Evolutionary conservation across 257 asterid genomes (phyloP).

Genomic region (Prunella vulgaris): DNA sequence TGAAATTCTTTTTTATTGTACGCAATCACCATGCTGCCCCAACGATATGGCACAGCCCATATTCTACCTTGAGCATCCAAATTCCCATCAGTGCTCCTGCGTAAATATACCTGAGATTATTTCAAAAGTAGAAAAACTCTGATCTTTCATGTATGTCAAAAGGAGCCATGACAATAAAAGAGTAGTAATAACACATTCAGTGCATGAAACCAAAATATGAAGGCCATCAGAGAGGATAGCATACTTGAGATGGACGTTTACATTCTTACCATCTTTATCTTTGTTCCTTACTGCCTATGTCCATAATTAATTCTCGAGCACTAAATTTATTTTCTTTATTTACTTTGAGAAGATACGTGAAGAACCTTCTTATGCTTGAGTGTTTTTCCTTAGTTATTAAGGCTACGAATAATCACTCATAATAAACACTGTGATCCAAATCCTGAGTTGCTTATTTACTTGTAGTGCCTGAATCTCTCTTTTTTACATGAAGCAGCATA

Average conservation of each 20-base stretch:
- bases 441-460: not conserved
- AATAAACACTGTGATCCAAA: not conserved
- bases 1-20: slow-evolving; percentile 69
- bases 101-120: slow-evolving; percentile 93
- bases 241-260: not conserved
- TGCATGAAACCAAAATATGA: not conserved
- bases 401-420: not conserved
- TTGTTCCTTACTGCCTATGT: not conserved
- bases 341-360: slow-evolving; percentile 6
- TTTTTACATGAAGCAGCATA: slow-evolving; percentile 8
- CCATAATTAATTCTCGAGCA: not conserved
- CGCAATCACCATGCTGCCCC: slow-evolving; percentile 97
- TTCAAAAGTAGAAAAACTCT: slow-evolving; percentile 38
- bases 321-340: not conserved
- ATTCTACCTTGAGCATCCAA: slow-evolving; percentile 64
- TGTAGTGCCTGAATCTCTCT: not conserved
- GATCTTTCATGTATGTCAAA: slow-evolving; percentile 27
- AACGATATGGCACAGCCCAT: slow-evolving; percentile 93
- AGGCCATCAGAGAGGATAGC: not conserved
- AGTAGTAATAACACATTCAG: not conserved
- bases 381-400: not conserved
- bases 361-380: not conserved
- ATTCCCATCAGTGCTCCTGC: slow-evolving; percentile 86
- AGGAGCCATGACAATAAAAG: slow-evolving; percentile 13
- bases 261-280: too few relatives aligned